Evolutionary conservation across 2,329 filamentous ascomycete genomes (phyloP).

Genomic region (Aspergillus luchuensis): DNA sequence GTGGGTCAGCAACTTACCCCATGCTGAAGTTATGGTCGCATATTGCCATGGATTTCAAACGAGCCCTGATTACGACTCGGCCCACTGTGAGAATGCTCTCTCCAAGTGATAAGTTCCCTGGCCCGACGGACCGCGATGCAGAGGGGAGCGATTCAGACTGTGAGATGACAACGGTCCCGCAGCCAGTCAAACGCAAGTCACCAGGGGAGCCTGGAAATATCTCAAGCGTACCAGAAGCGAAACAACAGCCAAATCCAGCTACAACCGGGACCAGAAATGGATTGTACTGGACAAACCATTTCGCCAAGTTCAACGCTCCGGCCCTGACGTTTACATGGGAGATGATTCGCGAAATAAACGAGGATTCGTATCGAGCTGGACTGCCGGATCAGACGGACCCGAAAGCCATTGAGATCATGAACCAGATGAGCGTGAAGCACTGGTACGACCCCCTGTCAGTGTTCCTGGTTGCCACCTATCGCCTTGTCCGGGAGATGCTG

Average conservation of each 20-base stretch:
- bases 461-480: constrained; percentile 37
- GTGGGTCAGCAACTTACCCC: constrained; percentile 45
- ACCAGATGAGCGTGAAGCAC: constrained; percentile 57
- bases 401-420: constrained; percentile 62
- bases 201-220: constrained; percentile 1
- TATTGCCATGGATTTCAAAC: constrained; percentile 56
- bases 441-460: constrained; percentile 59
- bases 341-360: constrained; percentile 58
- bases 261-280: background rate
- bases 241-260: background rate
- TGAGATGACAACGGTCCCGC: constrained; percentile 23
- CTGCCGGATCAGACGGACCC: constrained; percentile 62
- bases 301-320: constrained; percentile 24
- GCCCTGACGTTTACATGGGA: constrained; percentile 32
- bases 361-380: constrained; percentile 57
- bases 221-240: background rate
- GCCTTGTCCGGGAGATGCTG: constrained; percentile 34
- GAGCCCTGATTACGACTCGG: constrained; percentile 48
- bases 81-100: constrained; percentile 37
- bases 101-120: constrained; percentile 36
- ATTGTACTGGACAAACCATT: constrained; percentile 23
- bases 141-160: constrained; percentile 27
- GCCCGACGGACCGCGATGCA: constrained; percentile 30
- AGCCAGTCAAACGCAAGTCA: constrained; percentile 26
- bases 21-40: constrained; percentile 49